Evolutionary conservation across 2,329 filamentous ascomycete genomes (phyloP), one percentile per base, ranked within the genome.

Genomic region (Macrophomina pseudophaseolina): DNA sequence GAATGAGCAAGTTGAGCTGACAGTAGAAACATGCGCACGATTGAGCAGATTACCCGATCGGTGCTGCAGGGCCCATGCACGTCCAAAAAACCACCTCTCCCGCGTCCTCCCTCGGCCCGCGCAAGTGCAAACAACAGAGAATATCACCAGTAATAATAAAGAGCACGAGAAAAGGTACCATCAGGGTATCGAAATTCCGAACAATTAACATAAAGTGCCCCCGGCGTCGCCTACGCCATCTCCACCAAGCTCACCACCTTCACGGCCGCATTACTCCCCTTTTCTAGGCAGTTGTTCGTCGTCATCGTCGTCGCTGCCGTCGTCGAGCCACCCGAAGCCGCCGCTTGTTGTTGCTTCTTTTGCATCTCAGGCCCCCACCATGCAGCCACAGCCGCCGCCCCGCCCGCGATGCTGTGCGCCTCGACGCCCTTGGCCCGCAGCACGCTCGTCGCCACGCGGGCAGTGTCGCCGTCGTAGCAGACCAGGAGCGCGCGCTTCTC

Each of bases 401-500:
- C 66, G 4, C 66, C 66, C 48, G 28, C 46, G 5, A 66, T 30
- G 75, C 64, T 68, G 9, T 66, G 46, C 12, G 67, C 63, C 56
- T 52, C 49, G 23, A 68, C 46, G 0, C 82, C 84, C 68, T 83
- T 84, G 0, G 83, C 84, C 5, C 85, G 78, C 56, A 87, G 72
- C 2, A 87, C 80, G 64, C 84, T 86, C 2, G 83, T 83, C 2
- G 84, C 85, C 5, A 87, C 80, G 0, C 86, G 79, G 4, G 85
- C 79, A 35, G 81, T 84, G 66, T 88, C 84, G 2, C 86, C 86
- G 54, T 85, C 77, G 62, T 87, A 86, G 71, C 85, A 87, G 9
- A 85, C 71, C 9, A 86, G 70, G 11, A 87, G 70, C 12, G 84
- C 71, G 5, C 78, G 77, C 2, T 23, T 11, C 30, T 35, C 51